Percentiles rank a stretch among this genome's conserved stretches.
phyloP scores from a whole-genome alignment of 306 rosid species.

The Herpetospermum pedunculosum region DNA sequence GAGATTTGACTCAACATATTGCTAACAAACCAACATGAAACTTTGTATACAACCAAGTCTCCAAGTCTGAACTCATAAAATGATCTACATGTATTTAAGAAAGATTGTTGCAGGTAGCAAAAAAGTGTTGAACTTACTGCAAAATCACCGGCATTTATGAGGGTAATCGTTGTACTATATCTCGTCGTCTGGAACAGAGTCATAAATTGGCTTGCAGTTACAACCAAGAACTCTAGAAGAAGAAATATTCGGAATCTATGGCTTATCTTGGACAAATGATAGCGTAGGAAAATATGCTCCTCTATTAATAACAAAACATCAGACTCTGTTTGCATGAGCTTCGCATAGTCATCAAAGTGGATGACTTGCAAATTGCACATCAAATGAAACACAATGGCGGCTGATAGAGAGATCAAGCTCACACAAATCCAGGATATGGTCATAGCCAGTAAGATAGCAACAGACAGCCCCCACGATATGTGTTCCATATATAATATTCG shows the following conservation, averaged over 20 bases:
- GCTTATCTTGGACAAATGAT: constrained; percentile 37
- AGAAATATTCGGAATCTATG: constrained; percentile 38
- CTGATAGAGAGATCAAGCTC: constrained; percentile 21
- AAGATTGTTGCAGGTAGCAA: neutral
- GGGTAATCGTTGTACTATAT: constrained; percentile 13
- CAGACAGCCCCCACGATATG: constrained; percentile 22
- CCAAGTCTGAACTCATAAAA: neutral
- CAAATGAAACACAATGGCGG: constrained; percentile 26
- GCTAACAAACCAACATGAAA: neutral
- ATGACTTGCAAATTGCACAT: constrained; percentile 40
- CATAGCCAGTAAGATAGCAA: constrained; percentile 16
- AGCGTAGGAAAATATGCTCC: constrained; percentile 27
- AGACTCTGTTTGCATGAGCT: constrained; percentile 29
- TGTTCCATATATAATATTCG: constrained; percentile 7
- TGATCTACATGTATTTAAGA: neutral
- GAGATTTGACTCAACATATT: neutral
- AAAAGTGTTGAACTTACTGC: constrained; percentile 23
- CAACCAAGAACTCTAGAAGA: constrained; percentile 26
- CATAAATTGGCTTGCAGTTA: constrained; percentile 26
- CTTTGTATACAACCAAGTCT: neutral
- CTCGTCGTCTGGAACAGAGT: constrained; percentile 28
- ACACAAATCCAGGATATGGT: constrained; percentile 28
- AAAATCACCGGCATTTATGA: constrained; percentile 34
- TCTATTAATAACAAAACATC: constrained; percentile 28
- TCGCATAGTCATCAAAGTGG: constrained; percentile 38